Evolutionary conservation across 805 yeast species (phyloP).

Genomic region (Candida stauntonica): DNA sequence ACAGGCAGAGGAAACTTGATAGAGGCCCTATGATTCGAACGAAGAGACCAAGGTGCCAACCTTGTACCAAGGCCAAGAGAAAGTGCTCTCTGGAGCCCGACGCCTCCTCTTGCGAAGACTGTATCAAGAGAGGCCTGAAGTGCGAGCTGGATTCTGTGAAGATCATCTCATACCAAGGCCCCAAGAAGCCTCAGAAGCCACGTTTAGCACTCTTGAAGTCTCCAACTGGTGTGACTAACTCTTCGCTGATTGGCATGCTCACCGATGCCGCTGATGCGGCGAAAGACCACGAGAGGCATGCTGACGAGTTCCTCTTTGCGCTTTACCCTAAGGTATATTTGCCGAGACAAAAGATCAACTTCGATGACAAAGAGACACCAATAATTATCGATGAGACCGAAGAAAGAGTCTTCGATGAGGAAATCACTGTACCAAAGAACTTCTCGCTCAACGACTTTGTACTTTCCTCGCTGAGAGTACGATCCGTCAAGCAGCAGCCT

Average conservation of each 20-base stretch:
- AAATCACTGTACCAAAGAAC: constrained; percentile 5
- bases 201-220: not conserved
- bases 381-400: constrained; percentile 7
- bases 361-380: constrained; percentile 1
- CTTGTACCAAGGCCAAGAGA: constrained; percentile 8
- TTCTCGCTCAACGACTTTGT: constrained; percentile 9
- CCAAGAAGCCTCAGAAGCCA: not conserved
- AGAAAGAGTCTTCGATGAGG: constrained; percentile 6
- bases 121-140: constrained; percentile 6
- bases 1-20: too few relatives aligned
- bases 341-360: constrained; percentile 2
- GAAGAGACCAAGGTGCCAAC: constrained; percentile 6
- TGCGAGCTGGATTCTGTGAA: constrained; percentile 8
- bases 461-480: constrained; percentile 9
- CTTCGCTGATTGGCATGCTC: constrained; percentile 7
- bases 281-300: constrained; percentile 4
- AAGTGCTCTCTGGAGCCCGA: constrained; percentile 3
- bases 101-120: constrained; percentile 8
- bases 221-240: constrained; percentile 1
- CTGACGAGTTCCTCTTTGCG: constrained; percentile 6
- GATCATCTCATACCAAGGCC: constrained; percentile 9
- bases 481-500: constrained; percentile 4
- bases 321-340: constrained; percentile 8
- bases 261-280: constrained; percentile 3
- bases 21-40: constrained; percentile 7